phyloP scores from a whole-genome alignment of 1,284 basidiomycete species.

The Bondarzewia mesenterica region DNA sequence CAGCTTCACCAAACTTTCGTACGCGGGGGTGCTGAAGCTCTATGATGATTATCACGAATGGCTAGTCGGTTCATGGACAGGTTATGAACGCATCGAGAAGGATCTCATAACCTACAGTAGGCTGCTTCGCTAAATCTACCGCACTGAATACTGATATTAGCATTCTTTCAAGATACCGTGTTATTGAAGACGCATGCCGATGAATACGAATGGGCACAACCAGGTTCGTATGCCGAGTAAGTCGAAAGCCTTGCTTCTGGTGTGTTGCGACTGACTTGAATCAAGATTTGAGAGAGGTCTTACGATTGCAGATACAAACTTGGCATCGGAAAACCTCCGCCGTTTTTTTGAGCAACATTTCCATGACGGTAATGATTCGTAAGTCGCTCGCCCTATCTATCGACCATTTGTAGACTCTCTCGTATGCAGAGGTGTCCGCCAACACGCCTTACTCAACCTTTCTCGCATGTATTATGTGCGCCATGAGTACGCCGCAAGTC shows the following conservation, averaged over 20 bases:
- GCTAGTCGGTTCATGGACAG: slow-evolving; percentile 42
- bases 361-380: slow-evolving; percentile 72
- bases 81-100: slow-evolving; percentile 42
- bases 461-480: slow-evolving; percentile 69
- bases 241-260: slow-evolving; percentile 15
- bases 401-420: neutral
- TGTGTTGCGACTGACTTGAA: slow-evolving; percentile 2
- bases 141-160: too few relatives aligned
- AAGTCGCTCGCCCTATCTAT: slow-evolving; percentile 20
- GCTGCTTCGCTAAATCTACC: neutral
- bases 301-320: slow-evolving; percentile 56
- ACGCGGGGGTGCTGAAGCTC: slow-evolving; percentile 54
- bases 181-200: slow-evolving; percentile 62
- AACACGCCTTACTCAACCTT: slow-evolving; percentile 70
- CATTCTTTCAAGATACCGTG: slow-evolving; percentile 45
- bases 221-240: slow-evolving; percentile 55
- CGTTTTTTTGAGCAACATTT: slow-evolving; percentile 79
- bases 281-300: slow-evolving; percentile 53
- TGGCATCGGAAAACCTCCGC: slow-evolving; percentile 61
- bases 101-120: slow-evolving; percentile 50
- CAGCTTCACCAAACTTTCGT: slow-evolving; percentile 68
- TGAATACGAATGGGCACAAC: slow-evolving; percentile 53
- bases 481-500: slow-evolving; percentile 56
- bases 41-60: slow-evolving; percentile 58
- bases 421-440: slow-evolving; percentile 55